Base-by-base conservation (phyloP, 1,284 basidiomycete genomes). In the Apiotrichum brassicae region DNA sequence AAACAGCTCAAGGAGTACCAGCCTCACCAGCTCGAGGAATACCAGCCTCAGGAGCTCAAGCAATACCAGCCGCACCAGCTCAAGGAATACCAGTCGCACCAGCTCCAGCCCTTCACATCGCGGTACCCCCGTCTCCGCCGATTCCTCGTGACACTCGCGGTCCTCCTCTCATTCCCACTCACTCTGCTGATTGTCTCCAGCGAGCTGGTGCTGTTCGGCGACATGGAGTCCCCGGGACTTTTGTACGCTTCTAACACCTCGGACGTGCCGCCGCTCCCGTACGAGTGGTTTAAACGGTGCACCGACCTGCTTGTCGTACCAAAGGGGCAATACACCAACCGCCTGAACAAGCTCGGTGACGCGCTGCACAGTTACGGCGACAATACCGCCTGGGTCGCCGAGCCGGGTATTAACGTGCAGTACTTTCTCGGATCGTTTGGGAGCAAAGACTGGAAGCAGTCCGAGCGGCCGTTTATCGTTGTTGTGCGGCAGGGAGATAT, bases 401-500 rank as follows among this genome's bases (percentile, higher is more conserved):
- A 90, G 66, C 86, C 87, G 9, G 82, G 85, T 0, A 78, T 86
- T 5, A 85, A 77, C 46, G 81, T 82, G 0, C 71, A 77, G 2
- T 92, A 82, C 76, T 90, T 81, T 61, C 79, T 77, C 30, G 88
- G 88, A 59, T 74, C 86, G 43, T 85, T 86, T 18, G 63, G 64
- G 3, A 58, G 75, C 0, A 61, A 46, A 12, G 58, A 78, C 16
- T 91, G 88, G 89, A 61, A 63, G 40, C 77, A 85, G 22, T 86
- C 84, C 8, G 88, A 91, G 70, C 78, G 87, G 2, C 86, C 87
- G 0, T 77, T 91, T 24, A 72, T 92, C 6, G 72, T 90, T 30
- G 76, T 86, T 42, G 63, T 91, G 43, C 76, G 78, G 18, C 22
- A 8, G 0, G 43, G 20, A 2, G 48, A 76, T 24, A 62, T 89